Evolutionary conservation across 1,284 basidiomycete species (phyloP).

Genomic region (Tylopilus sp.): DNA sequence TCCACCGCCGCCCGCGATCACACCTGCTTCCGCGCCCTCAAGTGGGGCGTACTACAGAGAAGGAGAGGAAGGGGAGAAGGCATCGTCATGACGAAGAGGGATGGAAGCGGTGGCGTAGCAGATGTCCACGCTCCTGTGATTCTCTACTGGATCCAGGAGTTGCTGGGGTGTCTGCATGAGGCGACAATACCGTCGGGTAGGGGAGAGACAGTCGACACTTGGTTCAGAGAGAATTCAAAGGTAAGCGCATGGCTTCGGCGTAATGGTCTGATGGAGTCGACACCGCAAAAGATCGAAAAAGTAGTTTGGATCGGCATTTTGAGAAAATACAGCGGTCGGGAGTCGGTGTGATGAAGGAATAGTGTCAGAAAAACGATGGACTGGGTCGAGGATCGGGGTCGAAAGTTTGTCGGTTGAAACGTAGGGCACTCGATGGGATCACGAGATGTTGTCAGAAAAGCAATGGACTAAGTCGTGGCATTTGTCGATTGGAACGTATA

Average conservation of each 20-base stretch:
- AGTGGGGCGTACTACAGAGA: slow-evolving; percentile 17
- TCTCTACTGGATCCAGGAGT: slow-evolving; percentile 1
- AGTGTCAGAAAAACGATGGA: neutral
- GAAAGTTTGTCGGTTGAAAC: neutral
- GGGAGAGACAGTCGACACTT: neutral
- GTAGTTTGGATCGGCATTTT: neutral
- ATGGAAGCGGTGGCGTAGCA: neutral
- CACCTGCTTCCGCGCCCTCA: slow-evolving; percentile 17
- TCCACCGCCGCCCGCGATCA: slow-evolving; percentile 11
- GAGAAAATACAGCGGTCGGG: neutral
- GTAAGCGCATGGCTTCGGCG: neutral
- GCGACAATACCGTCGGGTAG: neutral
- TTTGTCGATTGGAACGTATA: no score
- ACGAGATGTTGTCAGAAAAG: no score
- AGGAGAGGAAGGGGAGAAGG: slow-evolving; percentile 18
- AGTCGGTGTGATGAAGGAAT: slow-evolving; percentile 1
- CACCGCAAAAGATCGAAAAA: neutral
- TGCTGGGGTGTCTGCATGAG: neutral
- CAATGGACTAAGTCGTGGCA: no score
- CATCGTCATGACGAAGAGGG: neutral
- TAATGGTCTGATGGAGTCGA: neutral
- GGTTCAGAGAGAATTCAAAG: neutral
- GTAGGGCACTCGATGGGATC: neutral
- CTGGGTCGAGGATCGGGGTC: neutral
- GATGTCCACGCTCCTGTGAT: neutral